A percentile compares a stretch with the other conserved stretches of the same genome.
Evolutionary conservation across 1,284 basidiomycete genomes (phyloP).

Genomic region (Ceratobasidium sp.): DNA sequence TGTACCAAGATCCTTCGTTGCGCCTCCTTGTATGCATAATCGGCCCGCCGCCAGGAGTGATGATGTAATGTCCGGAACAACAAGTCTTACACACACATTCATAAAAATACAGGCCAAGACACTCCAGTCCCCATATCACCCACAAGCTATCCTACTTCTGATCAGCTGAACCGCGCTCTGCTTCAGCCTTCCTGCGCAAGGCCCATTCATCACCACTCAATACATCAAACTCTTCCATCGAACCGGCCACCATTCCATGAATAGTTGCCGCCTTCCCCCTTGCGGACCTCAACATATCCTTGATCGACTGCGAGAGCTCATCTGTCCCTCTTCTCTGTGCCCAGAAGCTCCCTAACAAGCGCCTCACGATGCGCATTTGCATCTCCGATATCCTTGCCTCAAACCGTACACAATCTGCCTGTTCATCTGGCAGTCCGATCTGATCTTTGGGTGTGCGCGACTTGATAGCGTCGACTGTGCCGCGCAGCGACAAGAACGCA

Average conservation of each 20-base stretch:
- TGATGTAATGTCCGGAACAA: background rate
- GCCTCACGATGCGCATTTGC: conserved; percentile 4
- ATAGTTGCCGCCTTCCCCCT: conserved; percentile 3
- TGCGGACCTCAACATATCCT: conserved; percentile 5
- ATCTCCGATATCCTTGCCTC: conserved; percentile 23
- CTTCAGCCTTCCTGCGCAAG: conserved; percentile 4
- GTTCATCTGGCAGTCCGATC: background rate
- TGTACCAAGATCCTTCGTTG: background rate
- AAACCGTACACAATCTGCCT: background rate
- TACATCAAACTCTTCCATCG: conserved; percentile 14
- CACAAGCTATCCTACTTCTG: background rate
- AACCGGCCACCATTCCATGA: background rate
- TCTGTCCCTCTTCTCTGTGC: background rate
- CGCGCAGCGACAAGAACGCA: background rate
- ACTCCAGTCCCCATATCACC: background rate
- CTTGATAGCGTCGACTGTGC: background rate
- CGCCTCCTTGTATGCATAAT: background rate
- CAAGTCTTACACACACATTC: background rate
- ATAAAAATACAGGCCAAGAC: background rate
- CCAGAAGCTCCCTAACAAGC: background rate
- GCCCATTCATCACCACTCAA: background rate
- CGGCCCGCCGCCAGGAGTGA: background rate
- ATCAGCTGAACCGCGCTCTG: background rate
- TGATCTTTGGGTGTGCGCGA: conserved; percentile 13
- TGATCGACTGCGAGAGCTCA: background rate